These are phyloP conservation scores for Citrus mangshanensis DNA, from an alignment of 345 rosid genomes.

Conservation along the genomic window DNA sequence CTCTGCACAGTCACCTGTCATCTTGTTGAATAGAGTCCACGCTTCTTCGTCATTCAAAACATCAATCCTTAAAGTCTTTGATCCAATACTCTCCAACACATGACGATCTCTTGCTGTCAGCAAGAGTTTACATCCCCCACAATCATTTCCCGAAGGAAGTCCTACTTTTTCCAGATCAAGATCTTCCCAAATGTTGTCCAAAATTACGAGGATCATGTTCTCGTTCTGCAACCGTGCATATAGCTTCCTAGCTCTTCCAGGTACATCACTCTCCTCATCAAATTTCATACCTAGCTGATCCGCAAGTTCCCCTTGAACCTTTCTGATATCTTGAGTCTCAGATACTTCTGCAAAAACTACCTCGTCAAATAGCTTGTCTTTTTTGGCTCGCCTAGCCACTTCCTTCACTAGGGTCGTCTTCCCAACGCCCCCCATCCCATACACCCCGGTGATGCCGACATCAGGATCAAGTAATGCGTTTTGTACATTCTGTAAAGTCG, in stretches of 20 bases:
- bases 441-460: background rate
- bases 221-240: too few relatives aligned
- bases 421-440: background rate
- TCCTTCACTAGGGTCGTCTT: background rate
- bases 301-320: background rate
- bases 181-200: too few relatives aligned
- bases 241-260: background rate
- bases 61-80: background rate
- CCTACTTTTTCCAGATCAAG: too few relatives aligned
- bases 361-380: background rate
- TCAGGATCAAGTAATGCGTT: background rate
- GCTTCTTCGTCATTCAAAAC: background rate
- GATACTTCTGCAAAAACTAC: background rate
- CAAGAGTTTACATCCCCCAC: too few relatives aligned
- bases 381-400: background rate
- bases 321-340: background rate
- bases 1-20: background rate
- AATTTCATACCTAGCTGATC: background rate
- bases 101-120: background rate
- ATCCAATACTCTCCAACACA: background rate
- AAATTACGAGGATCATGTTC: too few relatives aligned
- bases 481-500: background rate
- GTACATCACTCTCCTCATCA: background rate
- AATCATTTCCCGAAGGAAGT: too few relatives aligned
- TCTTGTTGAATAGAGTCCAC: constrained; percentile 22